Conservation (phyloP, 2,329 filamentous ascomycete species). For the Parafenestella ontariensis region DNA sequence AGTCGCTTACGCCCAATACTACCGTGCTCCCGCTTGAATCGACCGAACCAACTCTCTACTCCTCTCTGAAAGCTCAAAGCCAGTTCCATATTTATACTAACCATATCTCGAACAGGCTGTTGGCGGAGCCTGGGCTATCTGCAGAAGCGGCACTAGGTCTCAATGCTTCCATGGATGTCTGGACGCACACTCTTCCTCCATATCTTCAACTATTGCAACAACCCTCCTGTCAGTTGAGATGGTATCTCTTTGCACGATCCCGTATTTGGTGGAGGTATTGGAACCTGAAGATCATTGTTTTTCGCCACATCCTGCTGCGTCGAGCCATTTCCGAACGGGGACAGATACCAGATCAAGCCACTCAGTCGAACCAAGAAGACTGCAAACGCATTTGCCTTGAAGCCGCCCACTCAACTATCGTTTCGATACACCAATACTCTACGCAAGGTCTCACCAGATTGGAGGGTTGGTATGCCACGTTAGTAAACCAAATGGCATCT, state of each 20-base stretch:
- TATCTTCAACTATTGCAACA: slow-evolving; percentile 23
- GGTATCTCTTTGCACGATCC: slow-evolving; percentile 31
- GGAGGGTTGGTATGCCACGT: slow-evolving; percentile 38
- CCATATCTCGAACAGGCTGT: slow-evolving; percentile 29
- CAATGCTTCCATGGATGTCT: slow-evolving; percentile 24
- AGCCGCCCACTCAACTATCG: slow-evolving; percentile 31
- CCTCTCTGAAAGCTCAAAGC: slow-evolving; percentile 28
- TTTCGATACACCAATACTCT: slow-evolving; percentile 32
- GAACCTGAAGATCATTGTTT: slow-evolving; percentile 36
- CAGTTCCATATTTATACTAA: slow-evolving; percentile 34
- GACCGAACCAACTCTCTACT: slow-evolving; percentile 28
- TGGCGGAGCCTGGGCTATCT: slow-evolving; percentile 34
- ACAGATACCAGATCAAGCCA: slow-evolving; percentile 22
- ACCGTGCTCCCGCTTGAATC: slow-evolving; percentile 22
- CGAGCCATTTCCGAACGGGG: slow-evolving; percentile 30
- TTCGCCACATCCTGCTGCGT: slow-evolving; percentile 32
- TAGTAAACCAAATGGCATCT: slow-evolving; percentile 3
- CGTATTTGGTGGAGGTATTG: slow-evolving; percentile 36
- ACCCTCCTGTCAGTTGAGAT: slow-evolving; percentile 16
- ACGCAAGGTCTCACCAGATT: slow-evolving; percentile 25
- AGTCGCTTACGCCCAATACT: slow-evolving; percentile 33
- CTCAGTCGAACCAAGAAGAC: slow-evolving; percentile 28
- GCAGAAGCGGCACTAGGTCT: slow-evolving; percentile 31
- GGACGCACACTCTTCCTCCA: slow-evolving; percentile 22
- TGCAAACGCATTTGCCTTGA: slow-evolving; percentile 33